These are phyloP conservation scores for Candida mesenterica DNA, from an alignment of 1,139 yeast genomes.

Conservation along the genomic window DNA sequence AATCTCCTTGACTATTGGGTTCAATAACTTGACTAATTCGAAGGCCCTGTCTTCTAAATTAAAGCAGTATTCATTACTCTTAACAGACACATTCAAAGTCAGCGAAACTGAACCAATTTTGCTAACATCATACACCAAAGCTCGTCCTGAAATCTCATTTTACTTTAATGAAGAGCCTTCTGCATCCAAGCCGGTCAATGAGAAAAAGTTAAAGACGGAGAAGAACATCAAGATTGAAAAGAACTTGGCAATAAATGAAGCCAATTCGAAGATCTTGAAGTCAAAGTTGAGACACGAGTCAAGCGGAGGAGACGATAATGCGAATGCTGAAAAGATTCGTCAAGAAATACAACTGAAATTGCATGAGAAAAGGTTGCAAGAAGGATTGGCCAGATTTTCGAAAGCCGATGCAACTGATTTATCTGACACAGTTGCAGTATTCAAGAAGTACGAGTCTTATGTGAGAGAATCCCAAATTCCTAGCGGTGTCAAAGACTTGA, in stretches of 20 bases:
- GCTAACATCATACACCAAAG: slow-evolving; percentile 73
- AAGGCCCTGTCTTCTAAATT: slow-evolving; percentile 47
- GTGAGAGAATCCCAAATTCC: slow-evolving; percentile 93
- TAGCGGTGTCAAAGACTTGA: slow-evolving; percentile 72
- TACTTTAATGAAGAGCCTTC: slow-evolving; percentile 74
- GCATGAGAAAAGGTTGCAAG: slow-evolving; percentile 82
- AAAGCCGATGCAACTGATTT: slow-evolving; percentile 71
- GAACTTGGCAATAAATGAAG: slow-evolving; percentile 30
- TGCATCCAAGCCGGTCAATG: slow-evolving; percentile 22
- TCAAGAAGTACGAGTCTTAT: slow-evolving; percentile 92
- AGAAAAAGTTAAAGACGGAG: slow-evolving; percentile 30
- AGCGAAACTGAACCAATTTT: slow-evolving; percentile 60
- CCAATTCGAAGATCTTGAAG: slow-evolving; percentile 63
- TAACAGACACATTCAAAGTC: slow-evolving; percentile 82
- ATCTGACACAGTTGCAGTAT: slow-evolving; percentile 67
- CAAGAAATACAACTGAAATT: slow-evolving; percentile 80
- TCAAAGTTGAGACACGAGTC: slow-evolving; percentile 77
- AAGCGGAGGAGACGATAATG: slow-evolving; percentile 64
- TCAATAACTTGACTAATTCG: slow-evolving; percentile 55
- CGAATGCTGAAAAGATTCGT: slow-evolving; percentile 73
- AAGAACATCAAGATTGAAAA: slow-evolving; percentile 34
- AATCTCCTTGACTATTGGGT: slow-evolving; percentile 75
- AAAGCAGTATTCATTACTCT: slow-evolving; percentile 61
- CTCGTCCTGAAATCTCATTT: slow-evolving; percentile 74
- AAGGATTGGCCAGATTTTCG: slow-evolving; percentile 75